These are phyloP conservation scores for Exsudoporus frostii DNA, from an alignment of 768 basidiomycete genomes.

Conservation along the genomic window DNA sequence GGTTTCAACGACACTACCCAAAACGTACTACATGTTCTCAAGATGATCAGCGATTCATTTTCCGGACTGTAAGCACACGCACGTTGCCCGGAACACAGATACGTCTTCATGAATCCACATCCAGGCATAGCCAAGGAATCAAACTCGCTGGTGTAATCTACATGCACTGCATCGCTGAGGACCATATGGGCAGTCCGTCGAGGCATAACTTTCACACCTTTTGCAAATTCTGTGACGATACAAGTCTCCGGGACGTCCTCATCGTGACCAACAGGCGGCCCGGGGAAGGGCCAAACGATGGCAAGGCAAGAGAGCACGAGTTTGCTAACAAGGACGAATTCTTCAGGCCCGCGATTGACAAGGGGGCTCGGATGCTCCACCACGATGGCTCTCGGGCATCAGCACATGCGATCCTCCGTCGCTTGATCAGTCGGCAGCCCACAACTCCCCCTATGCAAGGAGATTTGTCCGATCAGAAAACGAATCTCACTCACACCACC, in stretches of 20 bases:
- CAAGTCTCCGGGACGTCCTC: constrained; percentile 42
- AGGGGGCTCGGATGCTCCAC: constrained; percentile 41
- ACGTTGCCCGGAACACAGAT: neutral
- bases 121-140: constrained; percentile 23
- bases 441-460: constrained; percentile 41
- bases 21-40: constrained; percentile 44
- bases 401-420: constrained; percentile 43
- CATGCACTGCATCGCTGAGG: constrained; percentile 46
- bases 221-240: constrained; percentile 47
- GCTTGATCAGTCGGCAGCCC: constrained; percentile 37
- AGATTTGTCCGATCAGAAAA: constrained; percentile 42
- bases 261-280: constrained; percentile 50
- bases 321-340: constrained; percentile 35
- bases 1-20: constrained; percentile 53
- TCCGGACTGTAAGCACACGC: constrained; percentile 17
- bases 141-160: constrained; percentile 49
- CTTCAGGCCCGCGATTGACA: constrained; percentile 45
- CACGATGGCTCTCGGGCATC: constrained; percentile 41
- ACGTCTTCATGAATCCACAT: neutral
- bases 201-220: constrained; percentile 45
- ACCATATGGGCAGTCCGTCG: constrained; percentile 42
- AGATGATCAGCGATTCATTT: constrained; percentile 39
- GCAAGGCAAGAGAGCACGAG: constrained; percentile 37
- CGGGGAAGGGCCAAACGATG: constrained; percentile 29
- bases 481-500: constrained; percentile 39